phyloP scores from a whole-genome alignment of 345 rosid genomes.

The Hypericum androsaemum region DNA sequence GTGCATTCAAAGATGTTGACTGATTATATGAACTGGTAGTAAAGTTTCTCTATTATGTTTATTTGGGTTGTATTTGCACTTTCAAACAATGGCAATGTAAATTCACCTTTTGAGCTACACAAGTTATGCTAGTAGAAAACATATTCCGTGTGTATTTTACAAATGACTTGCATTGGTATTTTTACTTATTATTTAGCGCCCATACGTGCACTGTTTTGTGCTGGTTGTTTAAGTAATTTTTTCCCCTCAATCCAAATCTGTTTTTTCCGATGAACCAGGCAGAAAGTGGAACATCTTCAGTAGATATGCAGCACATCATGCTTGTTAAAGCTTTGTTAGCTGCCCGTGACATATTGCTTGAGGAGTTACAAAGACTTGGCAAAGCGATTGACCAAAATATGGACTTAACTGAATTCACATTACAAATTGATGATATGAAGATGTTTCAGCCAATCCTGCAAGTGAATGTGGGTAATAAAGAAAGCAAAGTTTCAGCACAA shows the following conservation, averaged over 20 bases:
- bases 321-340: slow-evolving; percentile 59
- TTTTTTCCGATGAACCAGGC: slow-evolving; percentile 39
- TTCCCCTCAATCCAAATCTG: slow-evolving; percentile 11
- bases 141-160: too few relatives aligned
- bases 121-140: too few relatives aligned
- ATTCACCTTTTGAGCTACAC: too few relatives aligned
- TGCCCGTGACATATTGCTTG: slow-evolving; percentile 54
- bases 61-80: too few relatives aligned
- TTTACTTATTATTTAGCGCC: too few relatives aligned
- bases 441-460: slow-evolving; percentile 28
- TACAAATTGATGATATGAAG: slow-evolving; percentile 38
- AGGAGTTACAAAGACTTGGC: slow-evolving; percentile 59
- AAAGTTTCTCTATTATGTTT: too few relatives aligned
- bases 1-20: too few relatives aligned
- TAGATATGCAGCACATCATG: slow-evolving; percentile 32
- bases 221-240: too few relatives aligned
- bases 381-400: slow-evolving; percentile 36
- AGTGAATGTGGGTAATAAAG: slow-evolving; percentile 27
- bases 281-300: slow-evolving; percentile 32
- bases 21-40: too few relatives aligned
- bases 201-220: too few relatives aligned
- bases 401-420: slow-evolving; percentile 45
- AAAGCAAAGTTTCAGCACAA: slow-evolving; percentile 37
- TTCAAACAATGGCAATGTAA: too few relatives aligned
- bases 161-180: too few relatives aligned